These are phyloP conservation scores for Carex littledalei DNA, from an alignment of 176 grass and related monocot genomes.

Conservation along the genomic window DNA sequence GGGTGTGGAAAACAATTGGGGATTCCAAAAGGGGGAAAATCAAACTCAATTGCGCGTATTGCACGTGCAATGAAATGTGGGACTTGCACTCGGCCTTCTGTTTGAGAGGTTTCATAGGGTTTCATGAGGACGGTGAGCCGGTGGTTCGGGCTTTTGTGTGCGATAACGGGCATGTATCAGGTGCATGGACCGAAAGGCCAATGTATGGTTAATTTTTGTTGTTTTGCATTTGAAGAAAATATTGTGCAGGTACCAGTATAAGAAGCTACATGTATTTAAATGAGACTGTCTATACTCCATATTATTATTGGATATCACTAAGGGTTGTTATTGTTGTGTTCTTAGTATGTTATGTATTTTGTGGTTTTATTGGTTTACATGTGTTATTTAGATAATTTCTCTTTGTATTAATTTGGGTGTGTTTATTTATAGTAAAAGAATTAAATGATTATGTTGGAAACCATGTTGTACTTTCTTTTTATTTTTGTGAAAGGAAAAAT, in stretches of 20 bases:
- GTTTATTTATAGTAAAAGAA: neutral
- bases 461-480: neutral
- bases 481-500: no score
- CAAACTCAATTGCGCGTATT: slow-evolving; percentile 74
- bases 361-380: neutral
- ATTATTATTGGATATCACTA: neutral
- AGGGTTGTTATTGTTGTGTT: neutral
- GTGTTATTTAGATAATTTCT: neutral
- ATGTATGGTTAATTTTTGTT: slow-evolving; percentile 52
- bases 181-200: slow-evolving; percentile 83
- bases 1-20: slow-evolving; percentile 61
- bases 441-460: neutral
- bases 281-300: neutral
- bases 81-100: slow-evolving; percentile 91
- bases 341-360: neutral
- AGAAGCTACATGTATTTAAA: neutral
- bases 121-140: slow-evolving; percentile 92
- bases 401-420: neutral
- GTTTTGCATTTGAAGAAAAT: neutral
- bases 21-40: slow-evolving; percentile 60
- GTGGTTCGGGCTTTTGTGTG: slow-evolving; percentile 89
- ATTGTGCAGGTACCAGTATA: neutral
- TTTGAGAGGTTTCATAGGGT: slow-evolving; percentile 83
- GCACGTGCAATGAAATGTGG: slow-evolving; percentile 58
- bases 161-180: slow-evolving; percentile 90